Evolutionary conservation across 495 filamentous ascomycete genomes (phyloP), one percentile per base, ranked within the genome.

Genomic region (Trypethelium eluteriae): DNA sequence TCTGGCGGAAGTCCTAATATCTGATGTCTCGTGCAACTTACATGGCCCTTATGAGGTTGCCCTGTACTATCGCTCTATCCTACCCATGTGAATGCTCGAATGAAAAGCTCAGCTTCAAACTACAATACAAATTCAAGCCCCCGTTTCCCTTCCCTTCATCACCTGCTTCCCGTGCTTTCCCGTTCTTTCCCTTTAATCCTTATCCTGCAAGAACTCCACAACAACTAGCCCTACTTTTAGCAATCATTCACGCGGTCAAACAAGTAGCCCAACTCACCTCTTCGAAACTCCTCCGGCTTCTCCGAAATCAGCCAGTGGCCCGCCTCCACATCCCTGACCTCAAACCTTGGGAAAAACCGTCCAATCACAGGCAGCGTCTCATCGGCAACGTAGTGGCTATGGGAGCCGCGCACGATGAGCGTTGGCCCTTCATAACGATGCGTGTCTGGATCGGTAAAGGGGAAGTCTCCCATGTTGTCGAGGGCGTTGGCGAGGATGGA

Each of bases 281-380:
- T 79, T 72, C 88, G 82, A 73, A 98, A 98, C 2, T 79, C 88
- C 74, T 94, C 88, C 0, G 94, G 94, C 66, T 92, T 90, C 80
- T 98, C 93, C 10, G 90, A 91, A 70, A 95, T 93, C 0, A 98
- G 79, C 94, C 94, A 98, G 74, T 98, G 94, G 0, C 94, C 94
- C 4, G 88, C 84, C 25, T 96, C 90, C 41, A 97, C 83, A 79
- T 96, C 93, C 14, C 81, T 84, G 39, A 97, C 73, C 71, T 84
- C 76, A 66, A 96, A 94, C 49, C 82, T 79, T 38, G 94, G 94
- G 75, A 97, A 98, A 76, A 98, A 97, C 67, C 82, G 81, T 32
- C 92, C 95, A 67, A 96, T 91, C 3, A 89, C 77, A 10, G 94
- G 93, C 39, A 98, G 75, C n/a, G 86, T 85, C 72, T 96, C 90